Evolutionary conservation across 192 early-diverging fungal species (phyloP).

Genomic region (Helicostylum pulchrum): DNA sequence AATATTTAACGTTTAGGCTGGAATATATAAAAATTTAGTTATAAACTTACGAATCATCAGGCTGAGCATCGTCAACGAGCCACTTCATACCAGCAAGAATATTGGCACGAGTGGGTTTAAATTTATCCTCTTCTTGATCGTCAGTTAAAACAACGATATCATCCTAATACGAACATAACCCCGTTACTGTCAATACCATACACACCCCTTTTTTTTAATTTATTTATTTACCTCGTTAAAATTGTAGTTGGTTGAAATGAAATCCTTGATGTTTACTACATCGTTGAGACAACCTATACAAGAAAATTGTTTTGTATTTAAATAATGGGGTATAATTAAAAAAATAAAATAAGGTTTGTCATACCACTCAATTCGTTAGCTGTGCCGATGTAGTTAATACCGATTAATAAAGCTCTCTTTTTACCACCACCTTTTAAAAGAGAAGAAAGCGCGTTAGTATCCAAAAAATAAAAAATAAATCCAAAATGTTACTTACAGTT

Average conservation of each 20-base stretch:
- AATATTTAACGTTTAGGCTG: not conserved
- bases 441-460: not conserved
- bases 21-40: not conserved
- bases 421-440: slow-evolving; percentile 47
- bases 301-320: not conserved
- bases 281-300: slow-evolving; percentile 79
- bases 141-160: slow-evolving; percentile 79
- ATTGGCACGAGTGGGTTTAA: slow-evolving; percentile 70
- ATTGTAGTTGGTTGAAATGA: slow-evolving; percentile 59
- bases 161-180: slow-evolving; percentile 8
- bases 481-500: slow-evolving; percentile 42
- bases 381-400: slow-evolving; percentile 84
- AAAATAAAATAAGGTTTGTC: not conserved
- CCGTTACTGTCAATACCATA: not conserved
- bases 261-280: slow-evolving; percentile 71
- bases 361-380: slow-evolving; percentile 54
- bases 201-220: slow-evolving; percentile 19
- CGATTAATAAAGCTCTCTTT: slow-evolving; percentile 84
- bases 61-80: slow-evolving; percentile 69
- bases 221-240: slow-evolving; percentile 44
- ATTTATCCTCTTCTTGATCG: slow-evolving; percentile 60
- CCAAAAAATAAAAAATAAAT: too few relatives aligned
- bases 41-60: slow-evolving; percentile 64
- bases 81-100: slow-evolving; percentile 74
- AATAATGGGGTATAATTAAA: not conserved